Base-by-base conservation (phyloP, 2,329 filamentous ascomycete species). In the Claviceps purpurea region DNA sequence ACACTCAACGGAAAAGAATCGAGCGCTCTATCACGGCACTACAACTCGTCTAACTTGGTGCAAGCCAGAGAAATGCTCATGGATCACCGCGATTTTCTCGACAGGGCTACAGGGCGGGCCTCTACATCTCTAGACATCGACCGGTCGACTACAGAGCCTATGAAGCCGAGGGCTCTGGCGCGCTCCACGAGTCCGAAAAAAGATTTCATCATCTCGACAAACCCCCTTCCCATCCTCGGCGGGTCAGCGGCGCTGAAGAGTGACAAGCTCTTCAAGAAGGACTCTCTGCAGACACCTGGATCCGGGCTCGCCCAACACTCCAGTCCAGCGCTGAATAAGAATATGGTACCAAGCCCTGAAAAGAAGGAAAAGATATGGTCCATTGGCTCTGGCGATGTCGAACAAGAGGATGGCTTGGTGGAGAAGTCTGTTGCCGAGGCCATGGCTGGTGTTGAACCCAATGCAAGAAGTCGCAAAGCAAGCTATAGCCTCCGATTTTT, bases 401-500 rank as follows among this genome's bases (percentile, higher is more conserved):
- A 69, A 26, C 72, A 74, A 51, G 70, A 71, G 45, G 73, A 78
- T 55, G 79, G 79, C 0, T 70, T 79, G 57, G 80, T 84, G 6
- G 80, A 84, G 58, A 78, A 81, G 62, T 82, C 79, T n/a, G 77
- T 84, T 49, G 72, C 77, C 5, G 78, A 82, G 56, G 77, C 77
- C 30, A 71, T 83, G 61, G 73, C 77, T 18, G 79, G 79, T 2
- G 69, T 76, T n/a, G 80, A 83, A 59, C 78, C 73, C 59, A 82
- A 78, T 60, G 76, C 77, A 46, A 77, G 81, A 50, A 87, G 81
- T 60, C 77, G 81, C 57, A 85, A 84, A 64, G 77, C 81, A 41
- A 84, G 80, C 59, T 81, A 84, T 63, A 82, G 79, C 57, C 68
- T 85, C 53, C 73, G 81, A 2, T 81, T 84, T 59, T 85, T 85